Evolutionary conservation across 176 grass and related monocot species (phyloP).

Genomic region (Phoenix dactylifera): DNA sequence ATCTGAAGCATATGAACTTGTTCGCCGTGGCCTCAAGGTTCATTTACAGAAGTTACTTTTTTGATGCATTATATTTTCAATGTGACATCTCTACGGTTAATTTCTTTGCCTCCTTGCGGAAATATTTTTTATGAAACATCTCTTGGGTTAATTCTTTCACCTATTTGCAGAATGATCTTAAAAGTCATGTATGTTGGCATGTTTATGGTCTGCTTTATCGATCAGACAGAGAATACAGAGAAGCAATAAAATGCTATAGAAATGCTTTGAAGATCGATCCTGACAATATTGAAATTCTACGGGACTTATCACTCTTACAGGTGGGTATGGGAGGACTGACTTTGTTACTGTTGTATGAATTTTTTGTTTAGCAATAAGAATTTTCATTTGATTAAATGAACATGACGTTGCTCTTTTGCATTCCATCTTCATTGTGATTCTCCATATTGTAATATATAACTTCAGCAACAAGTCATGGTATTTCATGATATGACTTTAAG

Average conservation of each 20-base stretch:
- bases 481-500: too few species aligned
- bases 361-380: too few species aligned
- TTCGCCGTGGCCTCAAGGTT: constrained; percentile 95
- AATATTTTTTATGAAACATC: constrained; percentile 4
- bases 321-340: constrained; percentile 27
- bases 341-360: neutral
- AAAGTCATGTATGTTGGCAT: constrained; percentile 99
- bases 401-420: too few species aligned
- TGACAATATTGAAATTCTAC: constrained; percentile 98
- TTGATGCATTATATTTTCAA: neutral
- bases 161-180: constrained; percentile 78
- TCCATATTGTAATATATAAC: too few species aligned
- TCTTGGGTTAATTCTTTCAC: constrained; percentile 1
- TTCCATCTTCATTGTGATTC: too few species aligned
- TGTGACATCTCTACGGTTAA: neutral
- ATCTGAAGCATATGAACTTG: constrained; percentile 97
- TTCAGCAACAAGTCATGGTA: too few species aligned
- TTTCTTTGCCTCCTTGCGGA: too few species aligned
- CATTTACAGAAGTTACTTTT: constrained; percentile 1
- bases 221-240: constrained; percentile 97
- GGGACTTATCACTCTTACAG: constrained; percentile 94
- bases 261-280: constrained; percentile 98
- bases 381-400: too few species aligned
- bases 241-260: constrained; percentile 99
- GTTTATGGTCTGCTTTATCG: constrained; percentile 97